Conservation (phyloP, 768 basidiomycete species). For the Mycena alexandri region DNA sequence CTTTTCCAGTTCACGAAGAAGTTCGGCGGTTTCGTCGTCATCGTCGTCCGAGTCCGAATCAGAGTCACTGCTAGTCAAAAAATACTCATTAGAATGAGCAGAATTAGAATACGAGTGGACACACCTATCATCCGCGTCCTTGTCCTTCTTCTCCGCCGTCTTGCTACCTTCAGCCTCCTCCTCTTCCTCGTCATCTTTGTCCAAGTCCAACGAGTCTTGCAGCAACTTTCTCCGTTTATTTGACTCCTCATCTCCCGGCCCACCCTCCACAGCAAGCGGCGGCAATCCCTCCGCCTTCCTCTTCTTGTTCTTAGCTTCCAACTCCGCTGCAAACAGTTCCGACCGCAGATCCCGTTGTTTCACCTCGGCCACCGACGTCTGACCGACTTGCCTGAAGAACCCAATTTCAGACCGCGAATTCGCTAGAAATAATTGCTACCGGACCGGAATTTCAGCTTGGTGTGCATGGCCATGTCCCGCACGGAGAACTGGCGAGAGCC, state of each 20-base stretch:
- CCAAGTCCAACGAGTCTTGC: constrained; percentile 87
- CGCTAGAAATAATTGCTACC: constrained; percentile 34
- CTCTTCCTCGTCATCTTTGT: constrained; percentile 90
- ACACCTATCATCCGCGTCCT: constrained; percentile 61
- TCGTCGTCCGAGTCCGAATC: constrained; percentile 70
- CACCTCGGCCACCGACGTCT: constrained; percentile 85
- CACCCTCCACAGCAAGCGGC: constrained; percentile 59
- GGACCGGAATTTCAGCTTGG: constrained; percentile 97
- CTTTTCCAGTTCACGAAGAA: constrained; percentile 97
- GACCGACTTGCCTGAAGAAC: constrained; percentile 83
- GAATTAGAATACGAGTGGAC: constrained; percentile 26
- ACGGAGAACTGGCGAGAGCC: constrained; percentile 94
- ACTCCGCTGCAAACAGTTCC: constrained; percentile 88
- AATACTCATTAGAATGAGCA: constrained; percentile 1
- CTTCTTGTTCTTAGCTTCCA: constrained; percentile 91
- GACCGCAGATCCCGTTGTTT: constrained; percentile 82
- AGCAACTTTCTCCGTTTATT: constrained; percentile 90
- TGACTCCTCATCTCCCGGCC: constrained; percentile 64
- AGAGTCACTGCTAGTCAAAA: constrained; percentile 52
- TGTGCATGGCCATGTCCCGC: constrained; percentile 94
- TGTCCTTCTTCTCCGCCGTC: constrained; percentile 51
- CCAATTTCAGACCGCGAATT: constrained; percentile 7
- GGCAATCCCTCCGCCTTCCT: constrained; percentile 88
- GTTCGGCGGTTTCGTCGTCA: constrained; percentile 93
- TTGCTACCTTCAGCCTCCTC: constrained; percentile 57